phyloP scores from a whole-genome alignment of 257 asterid species.

The Nicotiana noctiflora region DNA sequence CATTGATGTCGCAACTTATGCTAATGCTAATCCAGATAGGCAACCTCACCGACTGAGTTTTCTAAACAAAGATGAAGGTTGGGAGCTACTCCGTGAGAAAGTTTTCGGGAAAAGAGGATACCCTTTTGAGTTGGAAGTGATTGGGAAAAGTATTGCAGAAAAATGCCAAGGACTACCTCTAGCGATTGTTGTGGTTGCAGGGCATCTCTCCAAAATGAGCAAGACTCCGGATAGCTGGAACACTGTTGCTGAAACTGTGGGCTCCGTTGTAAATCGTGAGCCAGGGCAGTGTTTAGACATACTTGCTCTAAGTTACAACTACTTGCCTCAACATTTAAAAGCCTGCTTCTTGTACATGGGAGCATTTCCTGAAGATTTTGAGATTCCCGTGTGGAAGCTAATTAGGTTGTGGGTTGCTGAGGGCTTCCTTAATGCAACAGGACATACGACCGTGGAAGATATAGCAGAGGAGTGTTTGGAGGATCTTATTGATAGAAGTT shows the following conservation, averaged over 20 bases:
- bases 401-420: slow-evolving; percentile 28
- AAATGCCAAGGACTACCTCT: slow-evolving; percentile 31
- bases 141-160: slow-evolving; percentile 16
- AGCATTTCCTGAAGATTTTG: slow-evolving; percentile 29
- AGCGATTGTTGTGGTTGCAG: slow-evolving; percentile 28
- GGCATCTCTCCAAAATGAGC: slow-evolving; percentile 18
- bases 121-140: slow-evolving; percentile 17
- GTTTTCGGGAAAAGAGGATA: slow-evolving; percentile 12
- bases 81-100: slow-evolving; percentile 24
- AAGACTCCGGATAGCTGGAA: slow-evolving; percentile 20
- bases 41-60: slow-evolving; percentile 21
- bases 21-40: neutral
- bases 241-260: slow-evolving; percentile 16
- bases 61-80: slow-evolving; percentile 20
- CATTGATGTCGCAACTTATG: slow-evolving; percentile 17
- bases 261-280: slow-evolving; percentile 13
- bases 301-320: slow-evolving; percentile 17
- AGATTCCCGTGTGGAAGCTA: slow-evolving; percentile 22
- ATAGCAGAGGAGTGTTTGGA: slow-evolving; percentile 30
- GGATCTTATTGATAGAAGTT: slow-evolving; percentile 28
- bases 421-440: slow-evolving; percentile 20
- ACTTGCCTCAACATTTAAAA: slow-evolving; percentile 29
- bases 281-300: slow-evolving; percentile 9
- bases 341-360: slow-evolving; percentile 35
- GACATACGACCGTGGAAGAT: neutral